Conservation (phyloP, 257 asterid species). For the Petrea volubilis region DNA sequence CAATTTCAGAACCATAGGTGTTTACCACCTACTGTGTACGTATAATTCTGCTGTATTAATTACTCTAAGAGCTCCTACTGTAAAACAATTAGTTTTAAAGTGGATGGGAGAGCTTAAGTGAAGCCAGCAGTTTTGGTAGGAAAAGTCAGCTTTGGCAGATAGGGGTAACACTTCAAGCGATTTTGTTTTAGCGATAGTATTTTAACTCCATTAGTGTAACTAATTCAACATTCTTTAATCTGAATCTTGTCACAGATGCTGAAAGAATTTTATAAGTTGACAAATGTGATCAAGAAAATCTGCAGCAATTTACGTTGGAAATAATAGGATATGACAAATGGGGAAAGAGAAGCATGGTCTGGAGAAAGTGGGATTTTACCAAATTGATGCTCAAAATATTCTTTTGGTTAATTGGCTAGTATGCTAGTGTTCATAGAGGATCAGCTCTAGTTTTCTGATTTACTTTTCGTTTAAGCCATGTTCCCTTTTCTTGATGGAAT, state of each 20-base stretch:
- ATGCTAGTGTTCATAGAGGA: not conserved
- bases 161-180: not conserved
- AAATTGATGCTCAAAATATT: not conserved
- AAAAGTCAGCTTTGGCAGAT: not conserved
- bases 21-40: not conserved
- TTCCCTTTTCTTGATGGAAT: no score
- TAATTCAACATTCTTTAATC: not conserved
- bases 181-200: not conserved
- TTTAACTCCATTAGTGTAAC: not conserved
- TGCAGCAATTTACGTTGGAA: not conserved
- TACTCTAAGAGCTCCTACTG: conserved; percentile 2
- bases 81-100: not conserved
- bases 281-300: not conserved
- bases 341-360: not conserved
- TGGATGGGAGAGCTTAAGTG: conserved; percentile 10
- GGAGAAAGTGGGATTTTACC: not conserved
- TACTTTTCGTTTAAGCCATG: no score
- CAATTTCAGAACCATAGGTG: not conserved
- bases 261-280: not conserved
- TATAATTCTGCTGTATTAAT: not conserved
- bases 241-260: not conserved
- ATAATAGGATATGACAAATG: not conserved
- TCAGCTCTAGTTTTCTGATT: not conserved
- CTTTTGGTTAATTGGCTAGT: not conserved
- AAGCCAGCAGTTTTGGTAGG: not conserved